Evolutionary conservation across 2,329 filamentous ascomycete genomes (phyloP).

Genomic region (Aureobasidium namibiae): DNA sequence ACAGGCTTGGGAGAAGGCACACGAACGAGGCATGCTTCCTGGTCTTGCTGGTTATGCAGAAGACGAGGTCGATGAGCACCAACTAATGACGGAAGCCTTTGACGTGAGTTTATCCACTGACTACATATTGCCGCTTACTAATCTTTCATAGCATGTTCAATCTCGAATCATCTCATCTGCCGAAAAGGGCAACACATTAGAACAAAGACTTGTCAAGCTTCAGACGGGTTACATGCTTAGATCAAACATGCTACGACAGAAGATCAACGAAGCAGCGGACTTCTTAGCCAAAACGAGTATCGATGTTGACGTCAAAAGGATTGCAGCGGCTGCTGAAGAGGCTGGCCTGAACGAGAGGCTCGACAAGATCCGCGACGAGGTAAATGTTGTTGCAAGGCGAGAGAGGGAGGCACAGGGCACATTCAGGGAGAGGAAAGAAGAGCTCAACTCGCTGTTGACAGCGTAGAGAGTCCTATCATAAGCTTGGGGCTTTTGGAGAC

Average conservation of each 20-base stretch:
- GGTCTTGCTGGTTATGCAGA: conserved; percentile 74
- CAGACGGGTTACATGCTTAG: conserved; percentile 87
- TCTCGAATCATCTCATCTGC: conserved; percentile 65
- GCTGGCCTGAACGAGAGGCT: conserved; percentile 65
- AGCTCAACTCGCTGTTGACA: conserved; percentile 54
- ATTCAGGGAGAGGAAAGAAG: conserved; percentile 68
- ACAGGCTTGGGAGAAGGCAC: conserved; percentile 43
- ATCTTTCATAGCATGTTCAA: conserved; percentile 52
- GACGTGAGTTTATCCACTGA: conserved; percentile 46
- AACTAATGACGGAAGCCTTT: conserved; percentile 62
- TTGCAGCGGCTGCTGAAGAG: conserved; percentile 71
- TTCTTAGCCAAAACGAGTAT: conserved; percentile 65
- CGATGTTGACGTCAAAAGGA: conserved; percentile 66
- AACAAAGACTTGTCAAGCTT: conserved; percentile 85
- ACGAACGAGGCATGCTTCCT: conserved; percentile 49
- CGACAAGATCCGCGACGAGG: conserved; percentile 71
- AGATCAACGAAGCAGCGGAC: conserved; percentile 66
- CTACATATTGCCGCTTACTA: background rate
- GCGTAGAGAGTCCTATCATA: background rate
- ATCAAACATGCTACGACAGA: conserved; percentile 68
- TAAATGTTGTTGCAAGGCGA: conserved; percentile 66
- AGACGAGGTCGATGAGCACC: conserved; percentile 61
- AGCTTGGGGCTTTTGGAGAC: background rate
- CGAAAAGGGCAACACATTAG: conserved; percentile 74
- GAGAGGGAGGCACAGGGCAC: conserved; percentile 87